Evolutionary conservation across 352 stramenopile genomes (phyloP), one percentile per base, ranked within the genome.

Genomic region (Globisporangium emineosum): DNA sequence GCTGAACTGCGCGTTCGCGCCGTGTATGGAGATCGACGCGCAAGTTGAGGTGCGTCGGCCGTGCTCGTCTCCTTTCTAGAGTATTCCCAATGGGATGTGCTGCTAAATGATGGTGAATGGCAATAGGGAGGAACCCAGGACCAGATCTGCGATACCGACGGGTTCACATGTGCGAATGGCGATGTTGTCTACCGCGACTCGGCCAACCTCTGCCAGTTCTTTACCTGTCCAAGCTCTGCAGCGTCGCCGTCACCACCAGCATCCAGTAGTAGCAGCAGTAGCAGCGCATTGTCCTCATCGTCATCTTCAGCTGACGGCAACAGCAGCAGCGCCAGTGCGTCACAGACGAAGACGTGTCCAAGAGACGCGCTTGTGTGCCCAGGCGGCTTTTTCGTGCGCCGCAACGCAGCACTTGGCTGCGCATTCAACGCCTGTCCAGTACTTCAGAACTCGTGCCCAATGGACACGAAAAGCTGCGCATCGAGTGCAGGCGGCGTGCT

Each of bases 131-230:
- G 47, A 5, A 32, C 29, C 21, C 9, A 64, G 58, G 33, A 50
- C 35, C 32, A 43, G 5, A 42, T 35, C 50, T 65, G 59, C 25
- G 49, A 52, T 42, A 19, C 50, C 1, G 45, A 57, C 13, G 49
- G 27, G 0, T 65, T 47, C 49, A 51, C 15, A 10, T 65, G 59
- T 30, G 59, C 42, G 23, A 65, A 65, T 54, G 59, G 49, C 23
- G 59, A 57, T 21, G 52, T 65, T 27, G 59, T 65, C 47, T 57
- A 53, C 21, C 59, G 59, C 59, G 59, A 59, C 15, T 9, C 35
- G 19, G 23, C 13, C 12, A 58, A 27, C 33, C 23, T 27, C n/a
- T 65, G 50, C 27, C 29, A n/a, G 17, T 65, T 65, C 35, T 19
- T 27, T 7, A 2, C 50, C 19, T 65, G 60, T 25, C 49, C 49